These are phyloP conservation scores for Monilinia fructicola DNA, from an alignment of 2,329 filamentous ascomycete species.

Conservation along the genomic window DNA sequence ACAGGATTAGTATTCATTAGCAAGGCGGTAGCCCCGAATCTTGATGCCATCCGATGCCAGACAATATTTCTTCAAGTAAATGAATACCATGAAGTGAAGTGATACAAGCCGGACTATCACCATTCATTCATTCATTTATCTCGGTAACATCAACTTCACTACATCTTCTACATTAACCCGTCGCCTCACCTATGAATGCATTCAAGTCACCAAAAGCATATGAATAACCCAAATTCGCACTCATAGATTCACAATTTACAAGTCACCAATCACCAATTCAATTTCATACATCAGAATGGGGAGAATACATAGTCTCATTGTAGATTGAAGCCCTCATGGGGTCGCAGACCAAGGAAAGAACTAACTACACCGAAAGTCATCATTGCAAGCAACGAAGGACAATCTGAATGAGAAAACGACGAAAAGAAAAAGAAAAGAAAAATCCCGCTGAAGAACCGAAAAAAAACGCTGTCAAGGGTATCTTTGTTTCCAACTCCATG, in stretches of 20 bases:
- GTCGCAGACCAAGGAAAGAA: neutral
- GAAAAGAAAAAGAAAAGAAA: neutral
- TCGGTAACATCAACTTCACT: neutral
- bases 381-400: conserved; percentile 8
- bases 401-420: neutral
- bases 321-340: neutral
- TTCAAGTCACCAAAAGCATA: neutral
- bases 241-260: neutral
- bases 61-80: neutral
- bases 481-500: conserved; percentile 10
- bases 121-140: neutral
- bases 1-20: conserved; percentile 1
- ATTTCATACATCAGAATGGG: neutral
- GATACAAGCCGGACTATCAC: neutral
- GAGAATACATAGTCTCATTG: conserved; percentile 4
- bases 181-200: neutral
- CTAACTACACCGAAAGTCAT: neutral
- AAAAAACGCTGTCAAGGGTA: conserved; percentile 9
- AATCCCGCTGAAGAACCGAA: neutral
- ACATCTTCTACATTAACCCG: neutral
- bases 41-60: neutral
- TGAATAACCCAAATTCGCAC: neutral
- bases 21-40: too few species aligned
- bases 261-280: neutral
- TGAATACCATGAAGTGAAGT: neutral